Evolutionary conservation across 2,329 filamentous ascomycete species (phyloP).

Genomic region (Dissoconium aciculare): DNA sequence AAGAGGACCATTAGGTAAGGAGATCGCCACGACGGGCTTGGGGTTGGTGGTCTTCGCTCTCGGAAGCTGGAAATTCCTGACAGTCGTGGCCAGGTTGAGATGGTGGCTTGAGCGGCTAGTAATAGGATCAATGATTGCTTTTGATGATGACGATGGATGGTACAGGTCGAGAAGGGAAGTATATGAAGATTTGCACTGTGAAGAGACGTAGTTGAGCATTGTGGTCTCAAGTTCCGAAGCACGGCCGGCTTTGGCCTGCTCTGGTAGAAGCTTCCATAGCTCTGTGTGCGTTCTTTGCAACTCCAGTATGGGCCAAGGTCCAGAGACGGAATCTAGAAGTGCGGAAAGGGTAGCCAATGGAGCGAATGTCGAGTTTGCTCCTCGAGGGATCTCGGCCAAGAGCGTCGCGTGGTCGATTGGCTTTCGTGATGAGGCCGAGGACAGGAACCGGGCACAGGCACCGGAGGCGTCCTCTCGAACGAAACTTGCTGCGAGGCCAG

Average conservation of each 20-base stretch:
- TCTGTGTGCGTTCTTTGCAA: conserved; percentile 24
- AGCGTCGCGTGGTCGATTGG: conserved; percentile 4
- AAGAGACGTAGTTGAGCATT: conserved; percentile 12
- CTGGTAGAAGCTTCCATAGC: conserved; percentile 26
- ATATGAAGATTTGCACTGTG: conserved; percentile 19
- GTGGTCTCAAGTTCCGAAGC: conserved; percentile 7
- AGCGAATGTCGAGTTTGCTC: conserved; percentile 12
- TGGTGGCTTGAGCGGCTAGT: conserved; percentile 16
- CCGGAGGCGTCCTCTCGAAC: conserved; percentile 5
- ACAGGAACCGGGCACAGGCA: neutral
- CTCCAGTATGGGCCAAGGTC: conserved; percentile 19
- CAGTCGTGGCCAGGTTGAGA: conserved; percentile 13
- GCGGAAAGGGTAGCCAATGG: conserved; percentile 17
- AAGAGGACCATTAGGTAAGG: conserved; percentile 40
- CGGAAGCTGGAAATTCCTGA: conserved; percentile 18
- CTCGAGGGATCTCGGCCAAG: conserved; percentile 12
- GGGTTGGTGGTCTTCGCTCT: conserved; percentile 5
- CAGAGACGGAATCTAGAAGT: conserved; percentile 12
- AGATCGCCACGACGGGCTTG: conserved; percentile 36
- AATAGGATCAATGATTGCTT: conserved; percentile 20
- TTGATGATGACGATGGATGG: conserved; percentile 11
- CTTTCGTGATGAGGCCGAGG: neutral
- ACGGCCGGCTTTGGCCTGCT: conserved; percentile 22
- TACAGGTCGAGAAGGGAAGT: conserved; percentile 17
- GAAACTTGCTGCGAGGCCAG: no score